phyloP scores from a whole-genome alignment of 805 yeast genomes.

The Dipodascopsis uninucleata region DNA sequence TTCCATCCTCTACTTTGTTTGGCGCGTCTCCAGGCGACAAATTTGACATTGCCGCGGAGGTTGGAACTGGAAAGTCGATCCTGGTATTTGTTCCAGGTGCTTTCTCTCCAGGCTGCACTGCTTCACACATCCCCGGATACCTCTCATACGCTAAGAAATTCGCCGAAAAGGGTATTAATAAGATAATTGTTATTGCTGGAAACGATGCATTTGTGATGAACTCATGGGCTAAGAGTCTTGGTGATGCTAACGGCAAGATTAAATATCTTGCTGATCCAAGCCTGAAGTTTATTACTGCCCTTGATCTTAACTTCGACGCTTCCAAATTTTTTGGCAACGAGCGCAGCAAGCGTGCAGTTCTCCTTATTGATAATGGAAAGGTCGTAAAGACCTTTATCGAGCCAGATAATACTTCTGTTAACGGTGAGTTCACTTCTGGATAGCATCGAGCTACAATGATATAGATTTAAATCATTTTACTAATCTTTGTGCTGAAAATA shows the following conservation, averaged over 20 bases:
- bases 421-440: conserved; percentile 39
- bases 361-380: conserved; percentile 69
- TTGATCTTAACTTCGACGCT: conserved; percentile 74
- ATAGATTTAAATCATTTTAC: too few species aligned
- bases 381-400: conserved; percentile 67
- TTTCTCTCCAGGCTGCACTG: conserved; percentile 74
- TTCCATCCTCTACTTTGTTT: conserved; percentile 54
- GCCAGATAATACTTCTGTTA: conserved; percentile 74
- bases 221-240: conserved; percentile 62
- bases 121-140: conserved; percentile 72
- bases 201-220: conserved; percentile 83
- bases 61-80: conserved; percentile 48
- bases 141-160: conserved; percentile 50
- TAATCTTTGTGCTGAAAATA: conserved; percentile 17
- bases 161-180: conserved; percentile 58
- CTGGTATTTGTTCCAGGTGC: conserved; percentile 72
- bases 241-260: conserved; percentile 37
- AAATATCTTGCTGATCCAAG: conserved; percentile 75
- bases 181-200: conserved; percentile 67
- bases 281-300: conserved; percentile 63
- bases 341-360: conserved; percentile 72
- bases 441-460: too few species aligned
- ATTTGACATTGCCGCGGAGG: conserved; percentile 52
- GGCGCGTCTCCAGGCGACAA: conserved; percentile 64
- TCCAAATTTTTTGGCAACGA: conserved; percentile 68